Percentiles rank a stretch among this genome's conserved stretches.
Evolutionary conservation across 2,329 filamentous ascomycete species (phyloP).

Genomic region (Alternaria hordeiaustralica): DNA sequence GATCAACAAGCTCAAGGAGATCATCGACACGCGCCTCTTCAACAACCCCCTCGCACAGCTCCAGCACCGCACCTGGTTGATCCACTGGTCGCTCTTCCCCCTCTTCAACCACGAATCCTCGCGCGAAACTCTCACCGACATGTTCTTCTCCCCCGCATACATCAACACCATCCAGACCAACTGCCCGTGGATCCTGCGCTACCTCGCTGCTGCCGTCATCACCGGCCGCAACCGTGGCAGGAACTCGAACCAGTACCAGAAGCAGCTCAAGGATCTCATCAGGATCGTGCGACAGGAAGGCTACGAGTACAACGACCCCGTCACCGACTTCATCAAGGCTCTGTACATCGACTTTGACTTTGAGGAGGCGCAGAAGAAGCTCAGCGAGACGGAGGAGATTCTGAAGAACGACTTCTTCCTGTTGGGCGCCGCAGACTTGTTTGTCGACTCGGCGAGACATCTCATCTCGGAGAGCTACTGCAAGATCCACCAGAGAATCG

Average conservation of each 20-base stretch:
- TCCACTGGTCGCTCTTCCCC: slow-evolving; percentile 98
- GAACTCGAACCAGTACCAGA: slow-evolving; percentile 91
- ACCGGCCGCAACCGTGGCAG: slow-evolving; percentile 75
- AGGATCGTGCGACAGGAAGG: slow-evolving; percentile 95
- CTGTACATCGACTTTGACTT: slow-evolving; percentile 97
- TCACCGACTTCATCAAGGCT: slow-evolving; percentile 95
- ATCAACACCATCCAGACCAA: slow-evolving; percentile 99
- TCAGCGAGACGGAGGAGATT: slow-evolving; percentile 87
- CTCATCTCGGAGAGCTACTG: slow-evolving; percentile 99
- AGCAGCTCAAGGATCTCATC: slow-evolving; percentile 96
- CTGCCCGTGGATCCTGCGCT: slow-evolving; percentile 95
- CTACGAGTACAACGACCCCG: slow-evolving; percentile 95
- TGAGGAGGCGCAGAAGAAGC: slow-evolving; percentile 90
- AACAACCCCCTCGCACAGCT: slow-evolving; percentile 96
- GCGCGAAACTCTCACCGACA: slow-evolving; percentile 88
- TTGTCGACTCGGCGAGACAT: slow-evolving; percentile 93
- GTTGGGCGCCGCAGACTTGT: slow-evolving; percentile 79
- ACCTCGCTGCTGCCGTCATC: slow-evolving; percentile 92
- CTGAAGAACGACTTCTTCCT: slow-evolving; percentile 96
- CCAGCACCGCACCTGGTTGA: slow-evolving; percentile 93
- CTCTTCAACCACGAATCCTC: slow-evolving; percentile 97
- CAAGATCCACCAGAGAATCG: slow-evolving; percentile 99
- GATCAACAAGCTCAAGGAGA: slow-evolving; percentile 68
- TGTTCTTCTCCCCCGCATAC: slow-evolving; percentile 96
- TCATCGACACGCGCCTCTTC: slow-evolving; percentile 93